Evolutionary conservation across 1,139 yeast species (phyloP).

Genomic region (Lodderomyces margitis): DNA sequence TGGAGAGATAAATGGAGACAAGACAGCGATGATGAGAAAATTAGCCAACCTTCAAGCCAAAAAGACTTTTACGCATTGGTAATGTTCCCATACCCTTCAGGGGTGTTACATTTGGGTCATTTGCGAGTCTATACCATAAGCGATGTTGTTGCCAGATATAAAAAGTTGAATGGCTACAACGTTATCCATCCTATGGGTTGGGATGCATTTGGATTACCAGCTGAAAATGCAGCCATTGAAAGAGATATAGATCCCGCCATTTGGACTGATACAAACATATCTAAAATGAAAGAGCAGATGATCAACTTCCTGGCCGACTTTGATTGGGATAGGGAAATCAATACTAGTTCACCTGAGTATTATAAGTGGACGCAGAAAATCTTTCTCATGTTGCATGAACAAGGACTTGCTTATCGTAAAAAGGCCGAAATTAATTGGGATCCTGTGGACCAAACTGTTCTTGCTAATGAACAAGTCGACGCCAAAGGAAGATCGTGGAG

Average conservation of each 20-base stretch:
- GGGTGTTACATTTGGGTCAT: constrained; percentile 90
- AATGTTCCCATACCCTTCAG: constrained; percentile 97
- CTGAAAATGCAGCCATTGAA: constrained; percentile 96
- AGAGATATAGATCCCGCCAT: constrained; percentile 71
- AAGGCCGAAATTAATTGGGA: constrained; percentile 96
- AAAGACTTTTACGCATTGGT: constrained; percentile 65
- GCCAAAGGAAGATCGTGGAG: constrained; percentile 91
- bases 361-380: constrained; percentile 91
- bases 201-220: constrained; percentile 98
- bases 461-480: constrained; percentile 97
- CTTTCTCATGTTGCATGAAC: constrained; percentile 66
- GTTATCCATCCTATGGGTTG: constrained; percentile 98
- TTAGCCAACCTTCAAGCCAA: constrained; percentile 16
- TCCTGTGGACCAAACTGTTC: constrained; percentile 88
- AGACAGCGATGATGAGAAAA: constrained; percentile 16
- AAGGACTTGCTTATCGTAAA: constrained; percentile 80
- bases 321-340: constrained; percentile 89
- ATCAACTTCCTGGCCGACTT: constrained; percentile 75
- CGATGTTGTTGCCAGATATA: constrained; percentile 77
- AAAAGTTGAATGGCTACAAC: constrained; percentile 69
- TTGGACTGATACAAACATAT: constrained; percentile 81
- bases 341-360: constrained; percentile 86
- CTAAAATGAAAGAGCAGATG: constrained; percentile 83
- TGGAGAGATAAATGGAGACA: constrained; percentile 56
- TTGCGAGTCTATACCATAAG: constrained; percentile 87